Evolutionary conservation across 192 early-diverging fungal species (phyloP).

Genomic region (Coemansia sp.): DNA sequence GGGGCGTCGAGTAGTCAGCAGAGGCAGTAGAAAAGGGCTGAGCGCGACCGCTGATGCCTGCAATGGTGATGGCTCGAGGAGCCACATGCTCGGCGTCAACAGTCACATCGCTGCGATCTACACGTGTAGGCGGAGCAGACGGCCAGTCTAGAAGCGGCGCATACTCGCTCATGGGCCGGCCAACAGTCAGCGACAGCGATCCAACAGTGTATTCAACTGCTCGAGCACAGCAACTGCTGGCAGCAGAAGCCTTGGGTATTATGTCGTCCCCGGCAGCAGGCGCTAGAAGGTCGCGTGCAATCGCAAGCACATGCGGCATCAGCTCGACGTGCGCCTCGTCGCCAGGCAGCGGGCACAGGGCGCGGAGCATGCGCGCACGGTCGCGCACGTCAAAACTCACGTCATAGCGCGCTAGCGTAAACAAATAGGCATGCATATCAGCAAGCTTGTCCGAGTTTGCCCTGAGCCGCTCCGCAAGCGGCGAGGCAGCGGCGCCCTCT

Average conservation of each 20-base stretch:
- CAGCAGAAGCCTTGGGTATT: background rate
- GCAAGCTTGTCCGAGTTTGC: slow-evolving; percentile 5
- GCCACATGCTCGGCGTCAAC: too few relatives aligned
- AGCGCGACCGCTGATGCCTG: slow-evolving; percentile 38
- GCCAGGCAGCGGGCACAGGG: slow-evolving; percentile 28
- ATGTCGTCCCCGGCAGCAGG: background rate
- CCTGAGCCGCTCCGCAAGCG: slow-evolving; percentile 7
- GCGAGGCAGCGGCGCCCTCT: background rate
- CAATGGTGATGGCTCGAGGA: slow-evolving; percentile 33
- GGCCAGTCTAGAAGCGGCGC: slow-evolving; percentile 80
- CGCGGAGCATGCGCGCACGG: slow-evolving; percentile 64
- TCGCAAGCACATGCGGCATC: slow-evolving; percentile 10
- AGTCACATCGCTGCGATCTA: background rate
- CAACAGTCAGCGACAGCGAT: slow-evolving; percentile 62
- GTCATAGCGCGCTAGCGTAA: slow-evolving; percentile 89
- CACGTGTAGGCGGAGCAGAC: background rate
- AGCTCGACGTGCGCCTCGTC: slow-evolving; percentile 21
- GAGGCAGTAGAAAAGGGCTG: slow-evolving; percentile 7
- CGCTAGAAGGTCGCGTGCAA: slow-evolving; percentile 16
- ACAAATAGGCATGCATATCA: slow-evolving; percentile 66
- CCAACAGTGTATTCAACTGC: slow-evolving; percentile 55
- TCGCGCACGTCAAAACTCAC: slow-evolving; percentile 86
- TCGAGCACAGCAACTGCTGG: background rate
- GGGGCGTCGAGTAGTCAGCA: slow-evolving; percentile 40
- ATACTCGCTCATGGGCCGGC: slow-evolving; percentile 63